phyloP scores from a whole-genome alignment of 306 rosid species.

The Pueraria montana region DNA sequence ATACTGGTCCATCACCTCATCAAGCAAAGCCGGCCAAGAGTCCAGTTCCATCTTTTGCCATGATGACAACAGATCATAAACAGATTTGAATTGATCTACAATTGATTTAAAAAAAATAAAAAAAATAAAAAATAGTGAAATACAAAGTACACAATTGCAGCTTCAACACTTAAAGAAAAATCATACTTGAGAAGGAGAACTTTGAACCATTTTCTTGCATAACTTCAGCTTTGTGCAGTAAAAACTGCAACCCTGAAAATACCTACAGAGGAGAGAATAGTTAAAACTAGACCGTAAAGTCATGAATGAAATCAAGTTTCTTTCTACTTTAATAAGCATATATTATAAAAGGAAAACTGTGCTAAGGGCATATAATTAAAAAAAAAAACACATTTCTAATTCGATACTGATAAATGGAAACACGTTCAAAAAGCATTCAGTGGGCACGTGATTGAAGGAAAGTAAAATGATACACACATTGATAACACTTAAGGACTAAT shows the following conservation, averaged over 20 bases:
- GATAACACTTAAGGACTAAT: background rate
- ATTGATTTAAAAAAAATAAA: slow-evolving; percentile 33
- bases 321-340: background rate
- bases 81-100: slow-evolving; percentile 71
- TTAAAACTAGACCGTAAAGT: background rate
- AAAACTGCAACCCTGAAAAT: slow-evolving; percentile 86
- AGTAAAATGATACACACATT: background rate
- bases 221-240: slow-evolving; percentile 63
- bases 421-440: background rate
- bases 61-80: slow-evolving; percentile 62
- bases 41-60: slow-evolving; percentile 85
- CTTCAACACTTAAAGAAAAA: slow-evolving; percentile 9
- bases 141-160: slow-evolving; percentile 10
- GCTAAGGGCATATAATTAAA: background rate
- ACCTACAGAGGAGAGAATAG: slow-evolving; percentile 60
- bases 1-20: slow-evolving; percentile 77
- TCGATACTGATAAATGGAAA: background rate
- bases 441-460: background rate
- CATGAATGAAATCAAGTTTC: background rate
- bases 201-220: slow-evolving; percentile 80
- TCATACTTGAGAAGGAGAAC: slow-evolving; percentile 66
- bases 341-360: background rate
- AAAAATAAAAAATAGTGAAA: slow-evolving; percentile 41
- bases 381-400: background rate
- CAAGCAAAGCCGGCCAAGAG: slow-evolving; percentile 89